Percentiles rank a stretch among this genome's conserved stretches.
phyloP scores from a whole-genome alignment of 2,329 filamentous ascomycete species.

The Monosporascus cannonballus region DNA sequence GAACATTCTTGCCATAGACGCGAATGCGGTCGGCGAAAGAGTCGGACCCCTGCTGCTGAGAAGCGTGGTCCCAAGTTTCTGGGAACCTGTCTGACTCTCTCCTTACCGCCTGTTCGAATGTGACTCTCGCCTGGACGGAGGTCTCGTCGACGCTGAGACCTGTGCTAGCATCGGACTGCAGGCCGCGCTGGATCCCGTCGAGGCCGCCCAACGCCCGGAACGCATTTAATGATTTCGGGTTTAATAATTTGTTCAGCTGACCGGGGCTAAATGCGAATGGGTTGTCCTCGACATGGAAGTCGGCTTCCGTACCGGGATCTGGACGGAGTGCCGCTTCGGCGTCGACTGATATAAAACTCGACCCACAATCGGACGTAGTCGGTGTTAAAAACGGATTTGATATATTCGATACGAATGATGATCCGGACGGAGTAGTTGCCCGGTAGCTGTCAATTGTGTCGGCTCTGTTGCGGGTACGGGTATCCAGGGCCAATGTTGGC shows the following conservation, averaged over 20 bases:
- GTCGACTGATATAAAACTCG: constrained; percentile 21
- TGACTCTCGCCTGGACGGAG: constrained; percentile 18
- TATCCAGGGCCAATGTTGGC: constrained; percentile 21
- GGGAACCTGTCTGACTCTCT: constrained; percentile 15
- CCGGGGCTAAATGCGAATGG: constrained; percentile 70
- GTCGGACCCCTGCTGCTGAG: constrained; percentile 7
- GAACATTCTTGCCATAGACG: constrained; percentile 52
- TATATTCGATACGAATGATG: constrained; percentile 23
- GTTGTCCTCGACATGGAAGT: constrained; percentile 64
- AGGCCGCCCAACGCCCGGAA: constrained; percentile 68
- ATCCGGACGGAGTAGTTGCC: constrained; percentile 21
- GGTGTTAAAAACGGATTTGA: constrained; percentile 28
- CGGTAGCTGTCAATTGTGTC: constrained; percentile 20
- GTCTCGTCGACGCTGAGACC: constrained; percentile 67
- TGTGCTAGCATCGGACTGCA: constrained; percentile 55
- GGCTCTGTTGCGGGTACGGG: constrained; percentile 18
- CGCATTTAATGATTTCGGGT: constrained; percentile 66
- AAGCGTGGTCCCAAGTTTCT: constrained; percentile 9
- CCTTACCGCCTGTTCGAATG: constrained; percentile 23
- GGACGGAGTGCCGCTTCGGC: constrained; percentile 51
- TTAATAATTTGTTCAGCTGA: constrained; percentile 67
- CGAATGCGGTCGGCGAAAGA: constrained; percentile 47
- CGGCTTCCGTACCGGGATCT: constrained; percentile 63
- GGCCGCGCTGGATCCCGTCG: constrained; percentile 60
- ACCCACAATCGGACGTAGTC: constrained; percentile 22